These are phyloP conservation scores for Sphaerosporella brunnea DNA, from an alignment of 495 filamentous ascomycete genomes.

Conservation along the genomic window DNA sequence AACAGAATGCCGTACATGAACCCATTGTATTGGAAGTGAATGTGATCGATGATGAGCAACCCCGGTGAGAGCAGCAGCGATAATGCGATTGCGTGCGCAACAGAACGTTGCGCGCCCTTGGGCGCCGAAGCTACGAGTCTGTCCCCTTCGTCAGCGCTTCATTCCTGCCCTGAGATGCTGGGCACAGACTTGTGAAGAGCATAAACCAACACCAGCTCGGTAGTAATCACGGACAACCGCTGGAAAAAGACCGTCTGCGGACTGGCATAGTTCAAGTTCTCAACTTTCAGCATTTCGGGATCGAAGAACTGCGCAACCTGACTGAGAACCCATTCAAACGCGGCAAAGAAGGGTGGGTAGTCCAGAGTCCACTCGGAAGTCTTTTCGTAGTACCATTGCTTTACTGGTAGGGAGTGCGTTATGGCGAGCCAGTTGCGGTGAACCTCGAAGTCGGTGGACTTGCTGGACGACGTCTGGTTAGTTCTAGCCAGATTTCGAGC, in stretches of 20 bases:
- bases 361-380: conserved; percentile 98
- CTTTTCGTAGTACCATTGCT: conserved; percentile 93
- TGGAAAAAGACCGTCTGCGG: conserved; percentile 92
- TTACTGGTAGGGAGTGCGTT: conserved; percentile 67
- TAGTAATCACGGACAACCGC: conserved; percentile 66
- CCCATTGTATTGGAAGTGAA: conserved; percentile 98
- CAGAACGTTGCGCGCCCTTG: conserved; percentile 45
- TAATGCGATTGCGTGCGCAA: conserved; percentile 70
- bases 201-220: conserved; percentile 66
- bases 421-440: conserved; percentile 97
- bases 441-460: conserved; percentile 98
- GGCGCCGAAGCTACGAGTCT: conserved; percentile 42
- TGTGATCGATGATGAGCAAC: conserved; percentile 91
- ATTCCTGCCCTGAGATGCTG: neutral
- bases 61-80: conserved; percentile 85
- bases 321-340: conserved; percentile 86
- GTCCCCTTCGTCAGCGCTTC: neutral
- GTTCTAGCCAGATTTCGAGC: no score
- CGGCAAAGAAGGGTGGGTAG: conserved; percentile 94
- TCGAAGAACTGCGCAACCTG: conserved; percentile 61
- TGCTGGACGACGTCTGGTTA: conserved; percentile 37
- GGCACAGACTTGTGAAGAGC: conserved; percentile 56
- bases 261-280: conserved; percentile 65
- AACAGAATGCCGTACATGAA: conserved; percentile 83
- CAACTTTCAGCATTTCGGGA: conserved; percentile 63